Conservation (phyloP, 805 yeast species). For the Candida ficus region DNA sequence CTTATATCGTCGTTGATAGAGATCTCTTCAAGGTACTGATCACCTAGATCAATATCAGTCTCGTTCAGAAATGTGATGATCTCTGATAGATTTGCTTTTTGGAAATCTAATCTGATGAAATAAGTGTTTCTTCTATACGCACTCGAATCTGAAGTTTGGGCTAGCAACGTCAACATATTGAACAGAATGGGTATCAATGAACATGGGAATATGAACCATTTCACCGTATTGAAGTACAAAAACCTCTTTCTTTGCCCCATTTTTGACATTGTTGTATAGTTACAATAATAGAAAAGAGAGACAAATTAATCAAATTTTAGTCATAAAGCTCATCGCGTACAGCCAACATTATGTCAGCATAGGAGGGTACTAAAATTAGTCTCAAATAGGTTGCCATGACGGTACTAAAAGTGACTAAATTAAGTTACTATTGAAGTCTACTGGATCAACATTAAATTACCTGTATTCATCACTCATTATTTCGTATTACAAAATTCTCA, state of each 20-base stretch:
- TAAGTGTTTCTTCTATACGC: constrained; percentile 2
- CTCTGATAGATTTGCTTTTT: constrained; percentile 3
- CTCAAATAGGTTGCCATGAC: too few relatives aligned
- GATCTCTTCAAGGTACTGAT: background rate
- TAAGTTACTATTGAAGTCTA: too few relatives aligned
- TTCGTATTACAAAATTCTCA: too few relatives aligned
- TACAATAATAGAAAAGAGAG: too few relatives aligned
- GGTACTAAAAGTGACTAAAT: too few relatives aligned
- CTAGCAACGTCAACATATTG: constrained; percentile 2
- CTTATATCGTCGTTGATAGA: background rate
- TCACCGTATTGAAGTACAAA: constrained; percentile 5
- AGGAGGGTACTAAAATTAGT: too few relatives aligned
- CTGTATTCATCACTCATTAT: background rate
- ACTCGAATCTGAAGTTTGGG: background rate
- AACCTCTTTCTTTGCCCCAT: background rate
- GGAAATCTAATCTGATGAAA: constrained; percentile 8
- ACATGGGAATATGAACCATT: constrained; percentile 7
- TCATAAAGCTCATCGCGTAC: too few relatives aligned
- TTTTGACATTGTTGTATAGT: too few relatives aligned
- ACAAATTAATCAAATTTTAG: too few relatives aligned
- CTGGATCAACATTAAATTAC: background rate
- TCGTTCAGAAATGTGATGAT: background rate
- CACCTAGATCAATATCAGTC: too few relatives aligned
- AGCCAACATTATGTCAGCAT: too few relatives aligned
- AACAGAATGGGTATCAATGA: constrained; percentile 7